phyloP scores from a whole-genome alignment of 2,329 filamentous ascomycete species.

The Dendrostoma leiphaemia region DNA sequence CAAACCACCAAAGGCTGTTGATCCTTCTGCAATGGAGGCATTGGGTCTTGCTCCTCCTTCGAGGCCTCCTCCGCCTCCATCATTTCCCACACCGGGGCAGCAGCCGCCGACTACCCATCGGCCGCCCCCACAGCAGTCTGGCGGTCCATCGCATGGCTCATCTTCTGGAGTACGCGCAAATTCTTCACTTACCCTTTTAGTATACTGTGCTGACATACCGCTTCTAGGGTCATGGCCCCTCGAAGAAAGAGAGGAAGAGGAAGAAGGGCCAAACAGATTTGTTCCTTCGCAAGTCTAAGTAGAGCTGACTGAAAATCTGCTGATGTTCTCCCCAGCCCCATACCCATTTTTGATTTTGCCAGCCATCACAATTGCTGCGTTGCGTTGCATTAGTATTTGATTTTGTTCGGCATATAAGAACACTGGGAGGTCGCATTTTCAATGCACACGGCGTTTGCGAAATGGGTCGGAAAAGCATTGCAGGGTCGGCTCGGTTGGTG shows the following conservation, averaged over 20 bases:
- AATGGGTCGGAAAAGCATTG: background rate
- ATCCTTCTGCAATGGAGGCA: slow-evolving; percentile 53
- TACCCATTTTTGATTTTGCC: no score
- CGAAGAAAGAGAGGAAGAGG: slow-evolving; percentile 1
- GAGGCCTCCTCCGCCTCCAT: slow-evolving; percentile 33
- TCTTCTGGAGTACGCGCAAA: slow-evolving; percentile 4
- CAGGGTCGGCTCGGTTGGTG: background rate
- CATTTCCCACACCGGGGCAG: slow-evolving; percentile 1
- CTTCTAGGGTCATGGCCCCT: background rate
- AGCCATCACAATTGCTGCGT: background rate
- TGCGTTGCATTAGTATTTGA: background rate
- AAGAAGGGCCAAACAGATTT: slow-evolving; percentile 43
- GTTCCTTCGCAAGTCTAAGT: slow-evolving; percentile 40
- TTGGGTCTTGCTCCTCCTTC: slow-evolving; percentile 47
- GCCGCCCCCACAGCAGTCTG: slow-evolving; percentile 14
- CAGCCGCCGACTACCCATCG: slow-evolving; percentile 14
- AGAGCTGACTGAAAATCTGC: background rate
- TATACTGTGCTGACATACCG: background rate
- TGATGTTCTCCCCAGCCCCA: background rate
- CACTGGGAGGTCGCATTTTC: background rate
- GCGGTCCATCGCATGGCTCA: background rate
- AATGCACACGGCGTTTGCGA: background rate
- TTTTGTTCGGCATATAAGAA: background rate
- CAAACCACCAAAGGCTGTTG: slow-evolving; percentile 29
- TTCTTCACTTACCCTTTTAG: no score